Evolutionary conservation across 2,329 filamentous ascomycete species (phyloP), one percentile per base, ranked within the genome.

Genomic region (Niveomyces coronatus): DNA sequence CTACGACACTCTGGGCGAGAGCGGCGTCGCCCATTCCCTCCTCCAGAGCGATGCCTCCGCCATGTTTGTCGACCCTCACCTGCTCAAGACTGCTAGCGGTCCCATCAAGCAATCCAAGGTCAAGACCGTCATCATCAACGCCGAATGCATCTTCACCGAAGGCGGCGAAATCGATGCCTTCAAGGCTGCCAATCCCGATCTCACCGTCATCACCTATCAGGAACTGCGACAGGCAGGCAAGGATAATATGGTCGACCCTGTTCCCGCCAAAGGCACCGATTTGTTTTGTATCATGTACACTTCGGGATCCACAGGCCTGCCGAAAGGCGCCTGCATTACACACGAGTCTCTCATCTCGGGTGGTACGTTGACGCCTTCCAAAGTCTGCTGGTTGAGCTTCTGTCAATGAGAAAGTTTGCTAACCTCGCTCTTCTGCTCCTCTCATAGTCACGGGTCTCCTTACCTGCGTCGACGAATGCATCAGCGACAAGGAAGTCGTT

Each of bases 1-100:
- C 35, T 95, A 95, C 62, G 88, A 95, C 60, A 94, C 87, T 20
- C 79, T 95, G 31, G 88, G 88, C 38, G 75, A 85, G 52, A 77
- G 80, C 45, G 88, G 87, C 32, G 74, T 95, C 45, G 78, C 82
- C 64, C 87, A 94, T 66, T 93, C 87, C 3, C 74, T 95, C 46
- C 69, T 79, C 16, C 84, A 94, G 63, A 91, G 86, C 37, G 69
- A 78, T 45, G 82, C 85, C 37, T 78, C 78, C 51, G 80, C 81
- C 58, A 89, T 95, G 68, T 94, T 88, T 63, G 73, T 86, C 45
- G 88, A 95, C 55, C 82, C 88, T 8, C 77, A 84, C 50, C 76
- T 94, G 35, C 64, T 82, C 44, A 71, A 74, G 55, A 74, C 78
- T 5, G 69, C 77, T 31, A 54, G 62, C 24, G 62, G 62, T 1